Conservation (phyloP, 768 basidiomycete species). For the Termitomyces sp. region DNA sequence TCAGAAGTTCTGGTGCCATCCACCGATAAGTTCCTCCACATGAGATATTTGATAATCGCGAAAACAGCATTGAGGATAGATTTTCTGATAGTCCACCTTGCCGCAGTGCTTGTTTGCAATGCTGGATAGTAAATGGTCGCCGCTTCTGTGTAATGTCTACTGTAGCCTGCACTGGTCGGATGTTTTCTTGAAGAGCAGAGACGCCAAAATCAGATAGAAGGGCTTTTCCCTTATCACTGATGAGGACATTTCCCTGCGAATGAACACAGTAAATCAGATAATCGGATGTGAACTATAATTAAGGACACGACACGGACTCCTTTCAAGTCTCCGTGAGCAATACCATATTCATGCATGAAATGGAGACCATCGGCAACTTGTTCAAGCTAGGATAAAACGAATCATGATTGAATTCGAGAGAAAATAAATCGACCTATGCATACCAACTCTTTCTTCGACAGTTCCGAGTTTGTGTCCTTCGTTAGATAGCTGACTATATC, state of each 20-base stretch:
- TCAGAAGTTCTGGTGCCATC: conserved; percentile 24
- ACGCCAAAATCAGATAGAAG: conserved; percentile 11
- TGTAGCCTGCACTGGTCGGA: background rate
- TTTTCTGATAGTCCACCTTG: conserved; percentile 1
- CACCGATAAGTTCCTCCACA: conserved; percentile 20
- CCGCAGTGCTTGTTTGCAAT: background rate
- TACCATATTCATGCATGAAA: conserved; percentile 17
- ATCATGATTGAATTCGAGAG: background rate
- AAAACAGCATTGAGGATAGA: conserved; percentile 1
- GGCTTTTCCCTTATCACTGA: conserved; percentile 7
- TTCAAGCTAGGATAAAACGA: conserved; percentile 14
- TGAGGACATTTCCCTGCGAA: conserved; percentile 9
- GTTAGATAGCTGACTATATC: conserved; percentile 15
- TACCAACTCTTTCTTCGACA: conserved; percentile 11
- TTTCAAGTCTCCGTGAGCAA: conserved; percentile 38
- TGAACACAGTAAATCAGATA: no score
- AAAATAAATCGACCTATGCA: background rate
- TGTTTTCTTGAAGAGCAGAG: conserved; percentile 4
- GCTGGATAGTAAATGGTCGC: background rate
- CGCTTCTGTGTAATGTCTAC: background rate
- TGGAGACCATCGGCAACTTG: conserved; percentile 22
- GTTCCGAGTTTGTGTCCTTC: background rate
- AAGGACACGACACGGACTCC: conserved; percentile 15
- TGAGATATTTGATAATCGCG: conserved; percentile 8
- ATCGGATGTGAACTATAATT: background rate